Evolutionary conservation across 768 basidiomycete species (phyloP).

Genomic region (Crassisporium funariophilum): DNA sequence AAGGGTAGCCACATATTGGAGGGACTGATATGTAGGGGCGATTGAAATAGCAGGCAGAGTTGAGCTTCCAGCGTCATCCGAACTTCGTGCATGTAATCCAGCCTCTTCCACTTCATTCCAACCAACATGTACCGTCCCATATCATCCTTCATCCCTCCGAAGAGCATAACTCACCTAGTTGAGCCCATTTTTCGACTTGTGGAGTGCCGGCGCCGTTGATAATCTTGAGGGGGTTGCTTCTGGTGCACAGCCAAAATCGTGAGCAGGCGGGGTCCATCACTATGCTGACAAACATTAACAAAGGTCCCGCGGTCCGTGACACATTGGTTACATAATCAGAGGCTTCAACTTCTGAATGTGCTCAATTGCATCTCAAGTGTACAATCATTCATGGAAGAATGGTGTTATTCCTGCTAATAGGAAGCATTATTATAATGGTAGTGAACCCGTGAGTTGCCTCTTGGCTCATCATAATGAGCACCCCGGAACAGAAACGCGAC

Average conservation of each 20-base stretch:
- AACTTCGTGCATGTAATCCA: conserved; percentile 43
- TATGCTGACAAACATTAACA: conserved; percentile 35
- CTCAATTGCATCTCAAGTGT: no score
- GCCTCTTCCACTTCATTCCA: conserved; percentile 29
- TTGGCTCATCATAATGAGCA: background rate
- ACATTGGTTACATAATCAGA: no score
- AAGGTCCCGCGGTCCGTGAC: conserved; percentile 15
- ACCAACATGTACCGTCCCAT: conserved; percentile 16
- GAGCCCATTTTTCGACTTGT: conserved; percentile 71
- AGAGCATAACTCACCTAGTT: conserved; percentile 63
- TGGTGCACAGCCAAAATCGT: conserved; percentile 27
- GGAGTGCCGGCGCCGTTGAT: conserved; percentile 47
- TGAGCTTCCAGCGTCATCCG: conserved; percentile 37
- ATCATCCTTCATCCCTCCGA: conserved; percentile 20
- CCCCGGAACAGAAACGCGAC: no score
- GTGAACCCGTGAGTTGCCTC: background rate
- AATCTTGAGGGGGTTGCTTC: conserved; percentile 40
- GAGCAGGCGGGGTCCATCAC: conserved; percentile 21
- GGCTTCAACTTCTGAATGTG: no score
- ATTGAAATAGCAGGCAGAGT: conserved; percentile 8
- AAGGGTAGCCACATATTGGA: conserved; percentile 1
- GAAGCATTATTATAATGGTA: background rate
- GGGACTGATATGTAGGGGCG: background rate
- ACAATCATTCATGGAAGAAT: no score
- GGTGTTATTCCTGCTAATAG: no score